Conservation (phyloP, 768 basidiomycete species). For the Rossbeevera mucosa region DNA sequence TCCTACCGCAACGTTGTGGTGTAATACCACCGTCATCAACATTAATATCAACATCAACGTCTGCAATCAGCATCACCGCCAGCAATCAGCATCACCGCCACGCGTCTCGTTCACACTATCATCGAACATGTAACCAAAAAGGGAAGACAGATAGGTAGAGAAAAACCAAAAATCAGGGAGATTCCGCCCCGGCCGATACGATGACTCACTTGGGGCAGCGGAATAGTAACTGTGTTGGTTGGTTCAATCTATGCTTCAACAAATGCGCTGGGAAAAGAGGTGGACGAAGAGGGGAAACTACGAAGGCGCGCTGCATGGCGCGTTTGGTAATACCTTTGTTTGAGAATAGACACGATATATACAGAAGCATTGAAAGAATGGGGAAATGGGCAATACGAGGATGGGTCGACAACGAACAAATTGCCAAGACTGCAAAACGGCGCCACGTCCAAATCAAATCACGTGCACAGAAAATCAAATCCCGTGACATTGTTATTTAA, state of each 20-base stretch:
- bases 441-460: constrained; percentile 6
- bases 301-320: constrained; percentile 8
- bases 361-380: no score
- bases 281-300: background rate
- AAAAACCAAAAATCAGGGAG: background rate
- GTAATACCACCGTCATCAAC: background rate
- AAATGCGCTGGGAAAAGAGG: background rate
- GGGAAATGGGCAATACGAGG: background rate
- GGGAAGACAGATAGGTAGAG: background rate
- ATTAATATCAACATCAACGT: background rate
- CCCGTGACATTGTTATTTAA: constrained; percentile 1
- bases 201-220: background rate
- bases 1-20: background rate
- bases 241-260: constrained; percentile 39
- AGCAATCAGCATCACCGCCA: background rate
- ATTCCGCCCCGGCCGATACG: background rate
- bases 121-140: background rate
- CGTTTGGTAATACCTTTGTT: background rate
- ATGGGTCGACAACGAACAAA: background rate
- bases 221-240: constrained; percentile 50
- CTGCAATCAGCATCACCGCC: background rate
- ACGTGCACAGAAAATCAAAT: constrained; percentile 27
- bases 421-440: no score
- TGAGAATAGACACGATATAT: no score
- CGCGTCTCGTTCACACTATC: background rate